Conservation (phyloP, 495 filamentous ascomycete species). For the Aspergillus asperescens region DNA sequence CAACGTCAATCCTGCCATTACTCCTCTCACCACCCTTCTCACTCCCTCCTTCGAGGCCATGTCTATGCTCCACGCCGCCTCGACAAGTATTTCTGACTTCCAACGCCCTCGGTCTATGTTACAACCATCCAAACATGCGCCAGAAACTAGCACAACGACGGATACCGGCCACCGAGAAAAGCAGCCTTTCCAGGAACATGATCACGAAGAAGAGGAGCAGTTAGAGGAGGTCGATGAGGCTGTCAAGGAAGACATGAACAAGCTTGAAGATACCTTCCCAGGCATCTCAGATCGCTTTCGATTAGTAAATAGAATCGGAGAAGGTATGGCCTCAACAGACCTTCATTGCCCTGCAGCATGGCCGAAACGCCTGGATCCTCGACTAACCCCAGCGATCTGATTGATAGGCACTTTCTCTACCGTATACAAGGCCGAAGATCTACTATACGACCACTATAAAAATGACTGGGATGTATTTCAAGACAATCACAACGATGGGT, state of each 20-base stretch:
- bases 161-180: slow-evolving; percentile 28
- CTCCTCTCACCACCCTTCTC: neutral
- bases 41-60: slow-evolving; percentile 14
- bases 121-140: slow-evolving; percentile 22
- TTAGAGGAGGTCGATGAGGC: slow-evolving; percentile 64
- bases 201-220: slow-evolving; percentile 44
- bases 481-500: slow-evolving; percentile 56
- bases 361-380: neutral
- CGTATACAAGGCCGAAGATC: slow-evolving; percentile 96
- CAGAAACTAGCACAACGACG: slow-evolving; percentile 29
- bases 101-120: slow-evolving; percentile 18
- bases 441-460: slow-evolving; percentile 75
- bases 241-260: slow-evolving; percentile 80
- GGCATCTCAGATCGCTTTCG: slow-evolving; percentile 80
- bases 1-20: neutral
- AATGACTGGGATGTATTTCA: slow-evolving; percentile 77
- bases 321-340: slow-evolving; percentile 52
- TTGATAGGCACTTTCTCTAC: slow-evolving; percentile 86
- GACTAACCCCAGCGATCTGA: slow-evolving; percentile 10
- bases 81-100: slow-evolving; percentile 23
- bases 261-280: slow-evolving; percentile 72
- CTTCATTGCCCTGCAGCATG: neutral
- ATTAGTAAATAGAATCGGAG: slow-evolving; percentile 92
- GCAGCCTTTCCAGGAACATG: slow-evolving; percentile 19
- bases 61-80: slow-evolving; percentile 26